Conservation (phyloP, 1,284 basidiomycete species). For the Apiotrichum brassicae region DNA sequence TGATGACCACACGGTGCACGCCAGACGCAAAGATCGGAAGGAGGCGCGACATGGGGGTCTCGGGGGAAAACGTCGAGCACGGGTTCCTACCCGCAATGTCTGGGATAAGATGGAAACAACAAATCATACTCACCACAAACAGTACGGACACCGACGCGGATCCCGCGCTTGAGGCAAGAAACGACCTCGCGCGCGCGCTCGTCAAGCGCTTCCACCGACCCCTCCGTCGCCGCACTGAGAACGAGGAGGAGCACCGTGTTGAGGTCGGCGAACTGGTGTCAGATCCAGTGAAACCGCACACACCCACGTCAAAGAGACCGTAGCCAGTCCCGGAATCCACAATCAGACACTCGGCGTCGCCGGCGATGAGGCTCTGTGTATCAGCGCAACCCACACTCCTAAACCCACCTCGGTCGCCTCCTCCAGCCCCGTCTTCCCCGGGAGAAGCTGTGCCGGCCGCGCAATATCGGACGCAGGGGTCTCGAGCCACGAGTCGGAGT, state of each 20-base stretch:
- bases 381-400: background rate
- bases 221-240: conserved; percentile 21
- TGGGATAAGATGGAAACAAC: too few relatives aligned
- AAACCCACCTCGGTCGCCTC: conserved; percentile 32
- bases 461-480: conserved; percentile 10
- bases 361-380: conserved; percentile 22
- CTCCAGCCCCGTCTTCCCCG: conserved; percentile 26
- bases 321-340: conserved; percentile 20
- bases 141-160: conserved; percentile 20
- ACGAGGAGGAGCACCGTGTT: conserved; percentile 36
- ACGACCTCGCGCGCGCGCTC: conserved; percentile 20
- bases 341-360: conserved; percentile 17
- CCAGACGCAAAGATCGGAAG: conserved; percentile 34
- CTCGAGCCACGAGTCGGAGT: conserved; percentile 26
- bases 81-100: conserved; percentile 39
- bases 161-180: conserved; percentile 13
- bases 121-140: conserved; percentile 28
- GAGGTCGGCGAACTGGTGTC: conserved; percentile 31
- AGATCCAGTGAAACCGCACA: too few relatives aligned
- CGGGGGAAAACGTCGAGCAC: conserved; percentile 18
- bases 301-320: conserved; percentile 37
- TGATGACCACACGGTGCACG: conserved; percentile 31
- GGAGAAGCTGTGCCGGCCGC: background rate
- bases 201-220: conserved; percentile 10
- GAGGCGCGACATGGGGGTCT: conserved; percentile 22